Percentiles rank a stretch among this genome's conserved stretches.
Evolutionary conservation across 1,284 basidiomycete genomes (phyloP).

Genomic region (Rhodotorula sp.): DNA sequence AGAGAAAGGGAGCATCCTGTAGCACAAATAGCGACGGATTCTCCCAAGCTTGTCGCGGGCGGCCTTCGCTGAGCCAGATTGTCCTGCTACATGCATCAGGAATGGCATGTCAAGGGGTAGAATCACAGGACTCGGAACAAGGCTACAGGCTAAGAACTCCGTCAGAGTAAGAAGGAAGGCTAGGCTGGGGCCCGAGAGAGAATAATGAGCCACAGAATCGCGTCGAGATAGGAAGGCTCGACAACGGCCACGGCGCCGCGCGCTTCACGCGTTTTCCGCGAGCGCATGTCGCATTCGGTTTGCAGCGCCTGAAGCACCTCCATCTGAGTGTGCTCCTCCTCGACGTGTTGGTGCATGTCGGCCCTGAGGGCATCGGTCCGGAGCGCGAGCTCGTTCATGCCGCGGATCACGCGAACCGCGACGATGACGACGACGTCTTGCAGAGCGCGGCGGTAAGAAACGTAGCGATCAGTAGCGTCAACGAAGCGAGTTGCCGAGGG

Average conservation of each 20-base stretch:
- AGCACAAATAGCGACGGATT: too few species aligned
- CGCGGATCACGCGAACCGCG: not conserved
- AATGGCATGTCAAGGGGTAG: too few species aligned
- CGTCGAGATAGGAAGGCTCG: not conserved
- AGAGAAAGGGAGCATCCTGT: too few species aligned
- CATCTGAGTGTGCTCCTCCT: not conserved
- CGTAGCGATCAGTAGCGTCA: not conserved
- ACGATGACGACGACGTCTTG: not conserved
- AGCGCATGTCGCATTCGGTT: not conserved
- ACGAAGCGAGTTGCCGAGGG: not conserved
- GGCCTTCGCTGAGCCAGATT: too few species aligned
- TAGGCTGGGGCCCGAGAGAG: not conserved
- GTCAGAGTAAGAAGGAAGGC: not conserved
- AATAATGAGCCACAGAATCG: not conserved
- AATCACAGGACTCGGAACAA: too few species aligned
- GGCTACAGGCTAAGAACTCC: not conserved
- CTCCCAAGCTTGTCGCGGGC: too few species aligned
- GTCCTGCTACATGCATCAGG: too few species aligned
- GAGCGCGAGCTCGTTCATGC: not conserved
- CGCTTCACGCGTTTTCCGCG: not conserved
- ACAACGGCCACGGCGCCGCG: not conserved
- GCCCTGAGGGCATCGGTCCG: not conserved
- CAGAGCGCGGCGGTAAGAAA: not conserved
- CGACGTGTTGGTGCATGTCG: too few species aligned
- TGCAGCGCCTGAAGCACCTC: not conserved